Conservation (phyloP, 768 basidiomycete genomes). For the Lentinula sp. region DNA sequence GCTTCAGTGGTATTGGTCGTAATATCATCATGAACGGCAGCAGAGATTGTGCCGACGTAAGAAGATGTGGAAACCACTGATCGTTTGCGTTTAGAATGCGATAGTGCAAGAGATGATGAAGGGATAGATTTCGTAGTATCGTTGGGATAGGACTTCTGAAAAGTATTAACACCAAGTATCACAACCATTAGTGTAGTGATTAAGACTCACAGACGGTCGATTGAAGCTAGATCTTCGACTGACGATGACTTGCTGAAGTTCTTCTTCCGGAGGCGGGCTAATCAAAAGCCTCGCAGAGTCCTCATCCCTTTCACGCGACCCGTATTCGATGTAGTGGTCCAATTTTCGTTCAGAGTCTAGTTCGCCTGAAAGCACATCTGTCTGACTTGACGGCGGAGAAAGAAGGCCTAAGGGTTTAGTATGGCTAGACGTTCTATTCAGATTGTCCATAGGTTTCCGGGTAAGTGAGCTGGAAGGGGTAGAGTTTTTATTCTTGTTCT, state of each 20-base stretch:
- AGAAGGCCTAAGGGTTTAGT: conserved; percentile 1
- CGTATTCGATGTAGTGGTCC: conserved; percentile 1
- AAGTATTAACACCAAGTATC: background rate
- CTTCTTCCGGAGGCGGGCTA: conserved; percentile 62
- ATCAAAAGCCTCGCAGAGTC: conserved; percentile 29
- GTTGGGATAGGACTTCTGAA: background rate
- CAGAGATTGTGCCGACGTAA: conserved; percentile 11
- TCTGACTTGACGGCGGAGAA: conserved; percentile 8
- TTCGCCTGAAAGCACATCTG: background rate
- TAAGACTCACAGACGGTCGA: conserved; percentile 16
- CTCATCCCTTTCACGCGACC: conserved; percentile 5
- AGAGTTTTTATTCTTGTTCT: conserved; percentile 2
- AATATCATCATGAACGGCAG: conserved; percentile 31
- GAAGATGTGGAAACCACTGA: conserved; percentile 1
- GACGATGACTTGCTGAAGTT: conserved; percentile 18
- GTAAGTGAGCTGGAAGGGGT: background rate
- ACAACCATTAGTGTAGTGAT: background rate
- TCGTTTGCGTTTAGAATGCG: conserved; percentile 11
- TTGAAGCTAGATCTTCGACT: conserved; percentile 15
- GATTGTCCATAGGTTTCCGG: conserved; percentile 2
- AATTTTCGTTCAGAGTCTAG: background rate
- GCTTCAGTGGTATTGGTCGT: conserved; percentile 16
- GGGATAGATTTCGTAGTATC: background rate
- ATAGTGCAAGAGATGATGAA: background rate
- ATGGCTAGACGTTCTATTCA: conserved; percentile 1